phyloP scores from a whole-genome alignment of 495 filamentous ascomycete genomes.

The Rusavskia elegans region DNA sequence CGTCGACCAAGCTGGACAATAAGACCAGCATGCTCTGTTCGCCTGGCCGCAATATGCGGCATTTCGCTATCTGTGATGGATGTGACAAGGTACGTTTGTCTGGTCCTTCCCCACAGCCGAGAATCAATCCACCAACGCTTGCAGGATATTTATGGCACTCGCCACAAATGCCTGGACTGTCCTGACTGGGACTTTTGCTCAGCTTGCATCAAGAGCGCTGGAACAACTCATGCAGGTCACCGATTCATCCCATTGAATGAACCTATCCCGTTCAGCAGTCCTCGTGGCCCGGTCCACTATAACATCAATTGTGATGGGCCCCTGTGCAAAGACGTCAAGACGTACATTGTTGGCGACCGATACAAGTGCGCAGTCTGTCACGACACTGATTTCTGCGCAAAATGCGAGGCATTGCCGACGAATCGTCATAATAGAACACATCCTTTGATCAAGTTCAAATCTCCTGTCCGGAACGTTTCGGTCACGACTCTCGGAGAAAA shows the following conservation, averaged over 20 bases:
- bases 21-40: slow-evolving; percentile 46
- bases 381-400: slow-evolving; percentile 91
- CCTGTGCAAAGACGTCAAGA: slow-evolving; percentile 47
- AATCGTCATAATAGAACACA: slow-evolving; percentile 87
- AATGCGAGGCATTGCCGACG: slow-evolving; percentile 73
- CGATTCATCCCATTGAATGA: slow-evolving; percentile 85
- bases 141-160: slow-evolving; percentile 66
- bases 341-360: slow-evolving; percentile 69
- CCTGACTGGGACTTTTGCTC: slow-evolving; percentile 96
- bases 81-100: slow-evolving; percentile 56
- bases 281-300: slow-evolving; percentile 42
- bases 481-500: slow-evolving; percentile 75
- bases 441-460: slow-evolving; percentile 94
- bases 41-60: slow-evolving; percentile 66
- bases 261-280: slow-evolving; percentile 41
- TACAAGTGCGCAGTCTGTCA: slow-evolving; percentile 98
- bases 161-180: slow-evolving; percentile 94
- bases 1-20: slow-evolving; percentile 36
- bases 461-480: slow-evolving; percentile 72
- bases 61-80: slow-evolving; percentile 86
- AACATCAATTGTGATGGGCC: slow-evolving; percentile 95
- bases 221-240: slow-evolving; percentile 60
- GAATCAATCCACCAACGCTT: slow-evolving; percentile 13
- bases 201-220: slow-evolving; percentile 51
- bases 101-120: not conserved